Evolutionary conservation across 2,329 filamentous ascomycete species (phyloP), one percentile per base, ranked within the genome.

Genomic region (Aureobasidium sp.): DNA sequence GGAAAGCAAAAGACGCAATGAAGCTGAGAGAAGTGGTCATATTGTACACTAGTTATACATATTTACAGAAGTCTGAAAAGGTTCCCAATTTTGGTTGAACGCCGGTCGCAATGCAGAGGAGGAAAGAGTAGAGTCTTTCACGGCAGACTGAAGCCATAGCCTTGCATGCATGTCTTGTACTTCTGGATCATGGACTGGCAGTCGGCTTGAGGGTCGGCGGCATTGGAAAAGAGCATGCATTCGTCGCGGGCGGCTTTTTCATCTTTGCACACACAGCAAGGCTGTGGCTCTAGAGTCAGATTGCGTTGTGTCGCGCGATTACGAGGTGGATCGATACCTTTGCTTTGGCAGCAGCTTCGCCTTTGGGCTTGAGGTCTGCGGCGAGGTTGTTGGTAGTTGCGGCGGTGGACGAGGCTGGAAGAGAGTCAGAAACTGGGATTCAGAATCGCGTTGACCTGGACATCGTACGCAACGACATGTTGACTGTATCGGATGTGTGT

Each of bases 151-250:
- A 95, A 98, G 14, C 93, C 93, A 65, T 86, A 97, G 10, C 89
- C 86, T 55, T 84, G 83, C 93, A 98, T 97, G 71, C 93, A 98
- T 61, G 73, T 82, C 73, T 83, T 85, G 75, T 98, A 98, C 67
- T 88, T 83, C 24, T 88, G 81, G 59, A 98, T 86, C 58, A 88
- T 79, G 47, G 84, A 79, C 70, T 84, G 79, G 78, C 93, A 98
- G 64, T 94, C 90, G 65, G 81, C 79, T 63, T 88, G 80, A 34
- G 93, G 88, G 66, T 96, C 86, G 65, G 84, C 79, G 57, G 87
- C 79, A 58, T 81, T 90, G 53, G 89, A 95, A 76, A 97, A 96
- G 54, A 98, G 86, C 91, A 98, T 97, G 78, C 93, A 98, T 73
- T 98, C 90, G 74, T 98, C 93, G 59, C 93, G 88, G 62, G 80